Percentiles rank a stretch among this genome's conserved stretches.
Conservation (phyloP, 345 rosid genomes). For the Lenwebbia sp. region DNA sequence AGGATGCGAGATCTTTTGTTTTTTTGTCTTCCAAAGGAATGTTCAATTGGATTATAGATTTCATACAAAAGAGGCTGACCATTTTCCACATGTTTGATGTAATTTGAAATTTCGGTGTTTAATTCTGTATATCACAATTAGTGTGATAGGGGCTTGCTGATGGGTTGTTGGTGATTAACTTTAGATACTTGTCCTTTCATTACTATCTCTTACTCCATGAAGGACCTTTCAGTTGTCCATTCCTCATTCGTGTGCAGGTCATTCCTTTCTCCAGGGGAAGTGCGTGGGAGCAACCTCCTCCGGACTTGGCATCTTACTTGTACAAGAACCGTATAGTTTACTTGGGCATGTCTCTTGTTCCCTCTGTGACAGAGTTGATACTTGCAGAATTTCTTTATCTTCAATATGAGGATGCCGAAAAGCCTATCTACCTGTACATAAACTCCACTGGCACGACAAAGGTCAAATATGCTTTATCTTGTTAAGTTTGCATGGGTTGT, state of each 20-base stretch:
- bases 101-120: neutral
- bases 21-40: neutral
- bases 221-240: neutral
- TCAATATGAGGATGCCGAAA: constrained; percentile 64
- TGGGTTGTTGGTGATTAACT: neutral
- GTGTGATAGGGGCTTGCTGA: neutral
- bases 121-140: neutral
- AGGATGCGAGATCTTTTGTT: neutral
- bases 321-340: constrained; percentile 78
- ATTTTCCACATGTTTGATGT: neutral
- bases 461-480: constrained; percentile 25
- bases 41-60: neutral
- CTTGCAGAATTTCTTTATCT: constrained; percentile 89
- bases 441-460: constrained; percentile 93
- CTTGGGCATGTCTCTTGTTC: constrained; percentile 94
- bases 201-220: neutral
- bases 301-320: constrained; percentile 80
- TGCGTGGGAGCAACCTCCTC: constrained; percentile 90
- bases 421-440: constrained; percentile 85
- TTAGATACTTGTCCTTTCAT: neutral
- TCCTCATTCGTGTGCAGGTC: constrained; percentile 37
- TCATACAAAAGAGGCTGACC: neutral
- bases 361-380: constrained; percentile 78
- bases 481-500: neutral
- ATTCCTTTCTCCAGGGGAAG: constrained; percentile 66